phyloP scores from a whole-genome alignment of 1,139 yeast genomes.

The Zygosaccharomyces pseudobailii region DNA sequence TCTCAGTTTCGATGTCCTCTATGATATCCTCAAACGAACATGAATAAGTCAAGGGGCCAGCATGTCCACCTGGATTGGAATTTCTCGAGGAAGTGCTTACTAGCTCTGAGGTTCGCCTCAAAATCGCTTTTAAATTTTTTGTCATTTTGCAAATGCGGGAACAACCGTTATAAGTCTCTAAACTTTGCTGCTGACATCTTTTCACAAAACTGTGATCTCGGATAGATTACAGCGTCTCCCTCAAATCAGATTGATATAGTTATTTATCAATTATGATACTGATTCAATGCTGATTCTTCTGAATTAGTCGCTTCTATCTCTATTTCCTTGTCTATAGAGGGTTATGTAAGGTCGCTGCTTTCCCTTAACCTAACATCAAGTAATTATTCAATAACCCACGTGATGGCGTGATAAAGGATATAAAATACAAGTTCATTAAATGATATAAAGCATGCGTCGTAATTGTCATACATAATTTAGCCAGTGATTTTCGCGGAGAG shows the following conservation, averaged over 20 bases:
- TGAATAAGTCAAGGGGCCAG: conserved; percentile 26
- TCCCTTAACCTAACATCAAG: too few species aligned
- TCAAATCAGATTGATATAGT: not conserved
- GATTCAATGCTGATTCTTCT: too few species aligned
- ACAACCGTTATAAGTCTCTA: not conserved
- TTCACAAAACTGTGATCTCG: not conserved
- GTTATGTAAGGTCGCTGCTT: too few species aligned
- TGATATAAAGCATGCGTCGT: too few species aligned
- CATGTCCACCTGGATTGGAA: conserved; percentile 6
- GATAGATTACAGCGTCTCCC: not conserved
- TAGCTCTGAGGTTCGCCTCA: conserved; percentile 16
- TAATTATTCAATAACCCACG: too few species aligned
- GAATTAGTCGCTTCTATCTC: too few species aligned
- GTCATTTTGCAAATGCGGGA: conserved; percentile 1
- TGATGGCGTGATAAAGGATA: too few species aligned
- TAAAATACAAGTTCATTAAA: too few species aligned
- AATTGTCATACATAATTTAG: not conserved
- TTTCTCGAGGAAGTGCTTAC: conserved; percentile 9
- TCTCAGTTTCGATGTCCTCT: conserved; percentile 7
- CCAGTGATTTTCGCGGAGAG: not conserved
- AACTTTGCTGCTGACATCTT: not conserved
- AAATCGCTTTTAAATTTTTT: conserved; percentile 11
- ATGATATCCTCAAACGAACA: conserved; percentile 17
- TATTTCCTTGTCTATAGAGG: too few species aligned
- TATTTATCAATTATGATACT: not conserved